Evolutionary conservation across 768 basidiomycete genomes (phyloP).

Genomic region (Pseudohyphozyma bogoriensis): DNA sequence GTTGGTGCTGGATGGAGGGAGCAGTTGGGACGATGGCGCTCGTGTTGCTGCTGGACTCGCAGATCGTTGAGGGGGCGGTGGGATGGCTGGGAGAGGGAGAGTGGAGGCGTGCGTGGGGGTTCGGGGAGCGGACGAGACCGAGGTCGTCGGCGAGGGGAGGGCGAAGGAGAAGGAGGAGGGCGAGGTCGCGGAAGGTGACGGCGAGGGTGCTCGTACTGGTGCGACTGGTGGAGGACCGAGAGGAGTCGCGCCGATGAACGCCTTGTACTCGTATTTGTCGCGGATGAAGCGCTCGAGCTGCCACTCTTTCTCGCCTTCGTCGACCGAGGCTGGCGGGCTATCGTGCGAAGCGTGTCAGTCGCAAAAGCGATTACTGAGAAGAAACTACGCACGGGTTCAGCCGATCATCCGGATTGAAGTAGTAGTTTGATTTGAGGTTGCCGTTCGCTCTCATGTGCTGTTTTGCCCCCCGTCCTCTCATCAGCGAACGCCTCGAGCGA

Average conservation of each 20-base stretch:
- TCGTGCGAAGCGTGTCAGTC: neutral
- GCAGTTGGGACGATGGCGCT: neutral
- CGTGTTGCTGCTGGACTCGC: slow-evolving; percentile 31
- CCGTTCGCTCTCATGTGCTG: slow-evolving; percentile 72
- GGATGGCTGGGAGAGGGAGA: neutral
- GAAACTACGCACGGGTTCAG: slow-evolving; percentile 49
- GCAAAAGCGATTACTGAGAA: neutral
- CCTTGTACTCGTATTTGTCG: slow-evolving; percentile 58
- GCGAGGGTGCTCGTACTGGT: neutral
- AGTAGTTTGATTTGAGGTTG: slow-evolving; percentile 66
- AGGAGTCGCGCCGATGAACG: slow-evolving; percentile 46
- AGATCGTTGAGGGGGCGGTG: no score
- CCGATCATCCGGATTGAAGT: slow-evolving; percentile 73
- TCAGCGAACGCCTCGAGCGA: slow-evolving; percentile 17
- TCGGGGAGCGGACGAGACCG: neutral
- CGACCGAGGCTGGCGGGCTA: slow-evolving; percentile 51
- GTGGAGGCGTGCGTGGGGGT: neutral
- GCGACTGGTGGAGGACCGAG: slow-evolving; percentile 3
- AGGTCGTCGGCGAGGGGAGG: neutral
- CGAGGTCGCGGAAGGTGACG: neutral
- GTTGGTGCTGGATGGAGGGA: neutral
- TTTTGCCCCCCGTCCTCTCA: slow-evolving; percentile 18
- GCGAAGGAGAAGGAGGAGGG: neutral
- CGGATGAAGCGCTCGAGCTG: slow-evolving; percentile 88
- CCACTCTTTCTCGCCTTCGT: slow-evolving; percentile 70